Base-by-base conservation (phyloP, 345 rosid genomes). In the Eucalyptus sp. region DNA sequence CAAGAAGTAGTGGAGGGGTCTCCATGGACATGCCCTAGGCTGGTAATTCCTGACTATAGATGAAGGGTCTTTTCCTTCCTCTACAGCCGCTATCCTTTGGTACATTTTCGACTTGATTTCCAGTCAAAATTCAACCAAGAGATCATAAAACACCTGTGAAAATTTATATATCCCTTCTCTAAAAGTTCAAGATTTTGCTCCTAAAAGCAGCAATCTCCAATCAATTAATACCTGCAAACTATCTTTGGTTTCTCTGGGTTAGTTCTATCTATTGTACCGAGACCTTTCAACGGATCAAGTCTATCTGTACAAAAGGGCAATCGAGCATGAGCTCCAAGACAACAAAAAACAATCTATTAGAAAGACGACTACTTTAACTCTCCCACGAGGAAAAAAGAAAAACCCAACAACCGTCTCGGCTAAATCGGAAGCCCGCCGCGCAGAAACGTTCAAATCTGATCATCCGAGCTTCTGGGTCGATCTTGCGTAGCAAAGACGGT, bases 51-150 rank as follows among this genome's bases (percentile, higher is more conserved):
- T 94, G n/a, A 88, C 54, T 29, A 89, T 18, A 84, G 88, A 86
- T 71, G 89, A 56, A 54, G 87, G 90, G 27, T 94, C 95, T 88
- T 93, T 92, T 10, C 94, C 94, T 89, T 96, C 98, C 90, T 95
- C 98, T 91, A 91, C 76, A 50, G 93, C 90, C 86, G 44, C 86
- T 44, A 86, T 85, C 90, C 88, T 91, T 37, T 91, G 60, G 88
- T 89, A 90, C 92, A 91, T 90, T 87, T 81, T 88, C 12, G 29
- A 90, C 66, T 31, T 62, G 87, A 86, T n/a, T 54, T 24, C 25
- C 88, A 87, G 25, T 43, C 86, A 50, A 52, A 48, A 50, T 87
- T 56, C 7, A 86, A 87, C 31, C 86, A 52, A 54, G 56, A 46
- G 81, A 48, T 83, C 29, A 25, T 48, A 46, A 87, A 17, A 49